Percentiles rank a stretch among this genome's conserved stretches.
These are phyloP conservation scores for Tetratostichococcus sp. DNA, from an alignment of 139 green algal species.

Conservation along the genomic window DNA sequence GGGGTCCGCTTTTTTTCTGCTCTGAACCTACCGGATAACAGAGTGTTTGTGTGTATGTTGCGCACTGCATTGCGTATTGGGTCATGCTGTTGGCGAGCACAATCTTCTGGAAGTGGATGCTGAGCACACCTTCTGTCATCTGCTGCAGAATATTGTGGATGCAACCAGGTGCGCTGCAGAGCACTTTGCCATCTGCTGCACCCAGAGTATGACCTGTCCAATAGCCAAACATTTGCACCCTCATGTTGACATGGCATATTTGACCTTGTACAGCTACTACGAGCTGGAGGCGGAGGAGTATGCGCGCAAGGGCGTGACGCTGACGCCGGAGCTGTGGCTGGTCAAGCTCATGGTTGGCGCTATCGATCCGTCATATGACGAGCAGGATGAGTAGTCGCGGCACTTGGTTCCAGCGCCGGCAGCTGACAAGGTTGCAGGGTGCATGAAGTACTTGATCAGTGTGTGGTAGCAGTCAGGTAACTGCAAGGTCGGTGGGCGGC, in stretches of 20 bases:
- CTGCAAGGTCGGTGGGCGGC: too few relatives aligned
- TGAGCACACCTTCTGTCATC: too few relatives aligned
- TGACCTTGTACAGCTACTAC: not conserved
- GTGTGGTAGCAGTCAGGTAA: too few relatives aligned
- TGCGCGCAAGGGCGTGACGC: not conserved
- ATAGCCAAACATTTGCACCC: not conserved
- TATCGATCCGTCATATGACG: not conserved
- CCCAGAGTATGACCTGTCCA: not conserved
- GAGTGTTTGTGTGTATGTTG: not conserved
- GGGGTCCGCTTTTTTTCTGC: not conserved
- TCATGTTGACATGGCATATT: not conserved
- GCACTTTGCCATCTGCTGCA: not conserved
- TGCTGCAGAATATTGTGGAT: not conserved
- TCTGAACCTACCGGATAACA: not conserved
- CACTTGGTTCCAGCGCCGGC: too few relatives aligned
- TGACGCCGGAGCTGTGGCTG: conserved; percentile 3
- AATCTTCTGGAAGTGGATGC: not conserved
- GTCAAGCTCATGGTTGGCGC: not conserved
- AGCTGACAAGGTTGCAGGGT: too few relatives aligned
- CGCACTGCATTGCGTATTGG: not conserved
- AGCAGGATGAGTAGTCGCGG: not conserved
- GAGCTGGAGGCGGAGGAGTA: conserved; percentile 1
- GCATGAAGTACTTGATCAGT: too few relatives aligned
- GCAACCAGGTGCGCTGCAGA: not conserved
- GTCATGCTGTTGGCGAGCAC: not conserved